Conservation (phyloP, 2,329 filamentous ascomycete genomes). For the Aureobasidium uvarum region DNA sequence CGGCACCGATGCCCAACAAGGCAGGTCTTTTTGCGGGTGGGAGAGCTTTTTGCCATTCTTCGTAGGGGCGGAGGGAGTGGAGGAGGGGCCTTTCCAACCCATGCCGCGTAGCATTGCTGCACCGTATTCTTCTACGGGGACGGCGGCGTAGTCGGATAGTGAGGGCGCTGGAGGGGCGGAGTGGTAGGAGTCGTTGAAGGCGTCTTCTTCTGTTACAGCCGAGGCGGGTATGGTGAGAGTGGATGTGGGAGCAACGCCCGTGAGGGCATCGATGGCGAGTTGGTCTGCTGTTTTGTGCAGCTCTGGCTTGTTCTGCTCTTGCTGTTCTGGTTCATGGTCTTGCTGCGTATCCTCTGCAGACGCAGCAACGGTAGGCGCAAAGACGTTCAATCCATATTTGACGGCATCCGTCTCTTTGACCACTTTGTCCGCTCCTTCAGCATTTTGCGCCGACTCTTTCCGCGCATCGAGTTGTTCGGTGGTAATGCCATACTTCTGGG, state of each 20-base stretch:
- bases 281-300: slow-evolving; percentile 55
- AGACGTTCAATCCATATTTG: slow-evolving; percentile 49
- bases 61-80: background rate
- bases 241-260: slow-evolving; percentile 42
- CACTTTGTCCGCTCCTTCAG: slow-evolving; percentile 31
- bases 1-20: slow-evolving; percentile 84
- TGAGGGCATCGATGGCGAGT: slow-evolving; percentile 48
- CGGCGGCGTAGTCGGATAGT: slow-evolving; percentile 78
- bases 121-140: slow-evolving; percentile 93
- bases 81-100: slow-evolving; percentile 73
- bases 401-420: slow-evolving; percentile 34
- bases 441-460: slow-evolving; percentile 5
- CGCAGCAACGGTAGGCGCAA: background rate
- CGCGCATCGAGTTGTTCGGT: slow-evolving; percentile 48
- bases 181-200: slow-evolving; percentile 67
- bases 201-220: slow-evolving; percentile 60
- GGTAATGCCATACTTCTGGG: slow-evolving; percentile 59
- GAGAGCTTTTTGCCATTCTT: slow-evolving; percentile 3
- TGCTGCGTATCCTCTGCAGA: slow-evolving; percentile 53
- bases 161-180: slow-evolving; percentile 72
- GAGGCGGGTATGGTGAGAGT: slow-evolving; percentile 41
- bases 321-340: slow-evolving; percentile 34
- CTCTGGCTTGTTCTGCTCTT: slow-evolving; percentile 33
- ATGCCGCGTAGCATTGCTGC: slow-evolving; percentile 86
- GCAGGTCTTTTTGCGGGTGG: slow-evolving; percentile 60